A percentile compares a stretch with the other conserved stretches of the same genome.
Evolutionary conservation across 768 basidiomycete genomes (phyloP).

Genomic region (Leccinellum albellum): DNA sequence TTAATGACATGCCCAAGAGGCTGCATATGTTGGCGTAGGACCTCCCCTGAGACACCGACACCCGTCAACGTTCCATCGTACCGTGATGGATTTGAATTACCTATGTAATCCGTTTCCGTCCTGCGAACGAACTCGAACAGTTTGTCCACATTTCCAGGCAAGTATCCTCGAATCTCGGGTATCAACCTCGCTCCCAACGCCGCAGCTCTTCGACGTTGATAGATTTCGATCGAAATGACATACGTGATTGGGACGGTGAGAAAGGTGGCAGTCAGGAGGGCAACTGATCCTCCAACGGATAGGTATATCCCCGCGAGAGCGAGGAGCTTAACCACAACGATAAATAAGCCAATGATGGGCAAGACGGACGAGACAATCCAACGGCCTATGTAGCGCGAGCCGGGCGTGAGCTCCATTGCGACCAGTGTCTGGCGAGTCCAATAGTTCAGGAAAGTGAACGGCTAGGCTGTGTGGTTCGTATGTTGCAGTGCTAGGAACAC

Average conservation of each 20-base stretch:
- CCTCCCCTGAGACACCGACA: conserved; percentile 17
- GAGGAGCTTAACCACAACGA: conserved; percentile 12
- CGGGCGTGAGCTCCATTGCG: conserved; percentile 21
- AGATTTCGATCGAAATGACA: conserved; percentile 1
- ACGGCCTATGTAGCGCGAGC: conserved; percentile 20
- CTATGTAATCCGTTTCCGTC: conserved; percentile 33
- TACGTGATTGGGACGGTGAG: conserved; percentile 1
- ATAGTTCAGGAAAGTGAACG: not conserved
- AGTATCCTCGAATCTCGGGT: conserved; percentile 31
- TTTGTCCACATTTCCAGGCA: conserved; percentile 35
- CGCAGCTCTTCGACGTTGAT: conserved; percentile 18
- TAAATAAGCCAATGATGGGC: conserved; percentile 8
- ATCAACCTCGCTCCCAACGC: conserved; percentile 25
- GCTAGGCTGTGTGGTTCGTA: not conserved
- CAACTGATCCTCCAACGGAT: not conserved
- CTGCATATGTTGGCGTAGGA: conserved; percentile 21
- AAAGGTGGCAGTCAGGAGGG: conserved; percentile 2
- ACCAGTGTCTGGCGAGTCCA: not conserved
- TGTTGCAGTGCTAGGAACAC: not conserved
- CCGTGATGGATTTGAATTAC: conserved; percentile 15
- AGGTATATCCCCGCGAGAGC: conserved; percentile 10
- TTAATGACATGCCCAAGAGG: conserved; percentile 35
- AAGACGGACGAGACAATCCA: conserved; percentile 10
- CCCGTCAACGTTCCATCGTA: not conserved
- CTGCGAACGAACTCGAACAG: conserved; percentile 19